phyloP scores from a whole-genome alignment of 1,284 basidiomycete genomes.

The Xerocomus amazonicus region DNA sequence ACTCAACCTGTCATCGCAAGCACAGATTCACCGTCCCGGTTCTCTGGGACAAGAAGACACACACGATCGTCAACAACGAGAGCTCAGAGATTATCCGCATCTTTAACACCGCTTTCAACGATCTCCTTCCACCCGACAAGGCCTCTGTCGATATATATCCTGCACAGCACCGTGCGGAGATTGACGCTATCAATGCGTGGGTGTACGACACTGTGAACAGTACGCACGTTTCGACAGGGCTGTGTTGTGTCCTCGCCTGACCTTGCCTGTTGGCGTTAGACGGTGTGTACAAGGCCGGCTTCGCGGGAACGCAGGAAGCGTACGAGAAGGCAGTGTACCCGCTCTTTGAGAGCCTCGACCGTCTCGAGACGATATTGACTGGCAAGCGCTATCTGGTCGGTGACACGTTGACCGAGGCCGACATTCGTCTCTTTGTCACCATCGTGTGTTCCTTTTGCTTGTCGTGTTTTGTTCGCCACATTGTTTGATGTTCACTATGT shows the following conservation, averaged over 20 bases:
- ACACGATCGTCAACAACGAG: slow-evolving; percentile 95
- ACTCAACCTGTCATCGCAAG: no score
- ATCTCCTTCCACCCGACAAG: slow-evolving; percentile 61
- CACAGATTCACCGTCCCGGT: slow-evolving; percentile 85
- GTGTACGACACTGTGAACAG: slow-evolving; percentile 83
- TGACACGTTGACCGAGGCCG: slow-evolving; percentile 83
- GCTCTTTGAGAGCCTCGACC: slow-evolving; percentile 78
- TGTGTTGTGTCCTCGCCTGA: no score
- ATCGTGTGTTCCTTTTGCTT: slow-evolving; percentile 55
- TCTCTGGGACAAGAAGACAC: slow-evolving; percentile 89
- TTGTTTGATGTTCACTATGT: no score
- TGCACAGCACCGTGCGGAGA: slow-evolving; percentile 63
- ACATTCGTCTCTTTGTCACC: slow-evolving; percentile 88
- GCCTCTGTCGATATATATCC: slow-evolving; percentile 80
- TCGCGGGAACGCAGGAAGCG: slow-evolving; percentile 79
- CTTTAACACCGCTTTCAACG: slow-evolving; percentile 83
- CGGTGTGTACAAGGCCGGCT: slow-evolving; percentile 88
- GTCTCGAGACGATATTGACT: slow-evolving; percentile 72
- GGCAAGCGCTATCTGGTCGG: slow-evolving; percentile 86
- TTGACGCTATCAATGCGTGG: slow-evolving; percentile 88
- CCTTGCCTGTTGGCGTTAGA: slow-evolving; percentile 39
- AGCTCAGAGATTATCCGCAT: slow-evolving; percentile 92
- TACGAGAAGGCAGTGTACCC: slow-evolving; percentile 75
- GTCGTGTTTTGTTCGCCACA: background rate
- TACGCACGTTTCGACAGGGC: slow-evolving; percentile 27